These are phyloP conservation scores for Aspergillus quadricinctus DNA, from an alignment of 2,329 filamentous ascomycete species.

Conservation along the genomic window DNA sequence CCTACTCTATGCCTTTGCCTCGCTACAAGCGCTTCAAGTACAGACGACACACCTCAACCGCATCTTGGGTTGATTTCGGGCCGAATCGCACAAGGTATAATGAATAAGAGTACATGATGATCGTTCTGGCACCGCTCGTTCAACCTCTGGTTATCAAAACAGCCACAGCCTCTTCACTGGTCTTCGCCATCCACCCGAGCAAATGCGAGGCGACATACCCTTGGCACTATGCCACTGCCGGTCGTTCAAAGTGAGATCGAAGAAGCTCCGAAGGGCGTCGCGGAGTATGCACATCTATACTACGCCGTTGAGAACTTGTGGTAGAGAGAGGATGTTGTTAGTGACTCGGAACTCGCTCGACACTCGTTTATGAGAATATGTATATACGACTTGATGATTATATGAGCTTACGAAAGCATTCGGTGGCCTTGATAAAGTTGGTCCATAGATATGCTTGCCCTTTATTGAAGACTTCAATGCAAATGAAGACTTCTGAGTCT, in stretches of 20 bases:
- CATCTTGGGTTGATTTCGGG: slow-evolving; percentile 17
- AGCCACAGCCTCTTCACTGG: neutral
- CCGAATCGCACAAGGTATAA: neutral
- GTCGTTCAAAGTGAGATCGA: neutral
- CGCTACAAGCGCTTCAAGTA: slow-evolving; percentile 16
- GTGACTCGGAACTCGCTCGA: neutral
- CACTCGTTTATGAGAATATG: neutral
- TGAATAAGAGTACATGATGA: neutral
- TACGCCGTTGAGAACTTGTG: neutral
- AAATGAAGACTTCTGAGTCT: too few species aligned
- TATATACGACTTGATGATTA: neutral
- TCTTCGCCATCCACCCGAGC: neutral
- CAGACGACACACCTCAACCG: slow-evolving; percentile 8
- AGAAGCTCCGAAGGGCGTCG: neutral
- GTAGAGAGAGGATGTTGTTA: neutral
- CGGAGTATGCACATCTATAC: neutral
- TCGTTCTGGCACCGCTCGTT: neutral
- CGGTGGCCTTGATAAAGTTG: neutral
- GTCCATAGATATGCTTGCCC: neutral
- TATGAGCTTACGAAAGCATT: neutral
- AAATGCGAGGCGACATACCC: neutral
- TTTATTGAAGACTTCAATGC: too few species aligned
- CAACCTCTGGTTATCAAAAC: neutral
- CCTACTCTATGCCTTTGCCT: slow-evolving; percentile 32
- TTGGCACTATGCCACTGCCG: neutral